These are phyloP conservation scores for Lycium ferocissimum DNA, from an alignment of 257 asterid genomes.

Conservation along the genomic window DNA sequence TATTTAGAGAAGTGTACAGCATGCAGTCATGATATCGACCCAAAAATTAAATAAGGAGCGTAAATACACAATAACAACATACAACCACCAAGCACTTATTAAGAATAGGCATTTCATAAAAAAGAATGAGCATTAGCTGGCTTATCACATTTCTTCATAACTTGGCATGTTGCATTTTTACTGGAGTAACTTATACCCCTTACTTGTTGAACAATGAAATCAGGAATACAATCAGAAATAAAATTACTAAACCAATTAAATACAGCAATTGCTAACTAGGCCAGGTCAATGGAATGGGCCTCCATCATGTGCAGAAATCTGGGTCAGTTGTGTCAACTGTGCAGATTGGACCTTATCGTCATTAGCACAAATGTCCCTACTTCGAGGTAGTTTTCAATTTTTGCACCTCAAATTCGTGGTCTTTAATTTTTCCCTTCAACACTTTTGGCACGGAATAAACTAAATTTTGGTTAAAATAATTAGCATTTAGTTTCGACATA, in stretches of 20 bases:
- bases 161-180: neutral
- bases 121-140: neutral
- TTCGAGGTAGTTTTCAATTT: no score
- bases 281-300: neutral
- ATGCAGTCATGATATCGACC: conserved; percentile 12
- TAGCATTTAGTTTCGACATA: no score
- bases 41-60: conserved; percentile 2
- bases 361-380: no score
- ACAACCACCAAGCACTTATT: conserved; percentile 25
- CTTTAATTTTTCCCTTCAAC: no score
- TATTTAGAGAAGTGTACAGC: conserved; percentile 4
- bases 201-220: neutral
- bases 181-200: neutral
- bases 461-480: no score
- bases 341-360: no score
- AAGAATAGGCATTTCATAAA: neutral
- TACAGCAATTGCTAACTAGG: neutral
- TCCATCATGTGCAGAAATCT: neutral
- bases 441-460: no score
- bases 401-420: no score
- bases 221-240: neutral
- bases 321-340: no score
- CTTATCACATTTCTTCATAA: neutral
- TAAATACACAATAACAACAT: conserved; percentile 20
- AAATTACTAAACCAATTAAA: neutral